Evolutionary conservation across 768 basidiomycete genomes (phyloP).

Genomic region (Amanita rubescens): DNA sequence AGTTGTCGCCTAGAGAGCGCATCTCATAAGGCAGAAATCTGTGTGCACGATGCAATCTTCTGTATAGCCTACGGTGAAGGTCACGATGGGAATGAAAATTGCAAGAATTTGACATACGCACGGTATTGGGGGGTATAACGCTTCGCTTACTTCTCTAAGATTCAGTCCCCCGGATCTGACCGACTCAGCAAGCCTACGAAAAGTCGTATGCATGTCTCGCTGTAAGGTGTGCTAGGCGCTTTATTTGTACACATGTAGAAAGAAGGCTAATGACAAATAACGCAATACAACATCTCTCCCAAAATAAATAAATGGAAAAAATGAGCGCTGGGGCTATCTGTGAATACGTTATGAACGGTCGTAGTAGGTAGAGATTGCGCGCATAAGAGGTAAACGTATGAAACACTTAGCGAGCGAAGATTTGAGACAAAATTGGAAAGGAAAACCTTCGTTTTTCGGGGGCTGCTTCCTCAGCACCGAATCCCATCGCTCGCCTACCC

Average conservation of each 20-base stretch:
- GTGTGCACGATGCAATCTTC: constrained; percentile 76
- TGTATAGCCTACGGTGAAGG: constrained; percentile 55
- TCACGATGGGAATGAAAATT: not conserved
- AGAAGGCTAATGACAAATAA: not conserved
- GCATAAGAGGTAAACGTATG: too few species aligned
- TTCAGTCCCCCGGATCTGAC: constrained; percentile 51
- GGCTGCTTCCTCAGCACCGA: constrained; percentile 17
- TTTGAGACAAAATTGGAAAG: too few species aligned
- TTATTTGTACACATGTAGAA: constrained; percentile 2
- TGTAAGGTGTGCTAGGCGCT: not conserved
- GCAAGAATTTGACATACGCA: constrained; percentile 27
- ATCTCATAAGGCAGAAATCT: constrained; percentile 66
- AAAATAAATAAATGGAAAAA: too few species aligned
- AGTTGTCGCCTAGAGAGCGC: constrained; percentile 79
- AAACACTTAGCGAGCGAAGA: too few species aligned
- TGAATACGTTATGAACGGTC: too few species aligned
- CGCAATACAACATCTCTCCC: not conserved
- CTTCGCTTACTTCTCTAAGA: constrained; percentile 52
- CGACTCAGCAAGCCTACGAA: constrained; percentile 47
- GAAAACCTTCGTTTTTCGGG: too few species aligned
- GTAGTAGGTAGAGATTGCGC: too few species aligned
- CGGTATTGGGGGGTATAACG: constrained; percentile 81
- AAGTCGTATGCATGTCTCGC: constrained; percentile 31
- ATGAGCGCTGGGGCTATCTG: too few species aligned
- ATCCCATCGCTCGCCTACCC: constrained; percentile 36